Evolutionary conservation across 345 rosid species (phyloP), one percentile per base, ranked within the genome.

Genomic region (Citropsis articulata): DNA sequence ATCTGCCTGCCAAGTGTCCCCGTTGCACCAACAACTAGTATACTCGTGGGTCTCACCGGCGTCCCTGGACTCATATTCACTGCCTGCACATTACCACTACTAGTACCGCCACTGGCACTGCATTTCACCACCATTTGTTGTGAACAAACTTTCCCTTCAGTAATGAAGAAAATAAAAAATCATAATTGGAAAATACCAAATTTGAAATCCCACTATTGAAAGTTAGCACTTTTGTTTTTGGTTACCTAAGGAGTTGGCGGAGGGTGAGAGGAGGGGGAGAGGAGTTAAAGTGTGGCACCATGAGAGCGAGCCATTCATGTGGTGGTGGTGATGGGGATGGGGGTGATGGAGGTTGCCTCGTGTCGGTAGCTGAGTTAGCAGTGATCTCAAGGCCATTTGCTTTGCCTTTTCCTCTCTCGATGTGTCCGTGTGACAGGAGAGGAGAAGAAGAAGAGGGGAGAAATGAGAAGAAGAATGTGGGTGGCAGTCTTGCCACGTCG

Each of bases 1-100:
- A 93, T 86, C 80, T 96, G 97, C 83, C 99, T 87, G 2, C 99
- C 99, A 3, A 96, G 85, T 25, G 97, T 94, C 16, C 99, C 98
- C 0, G 99, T 94, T 45, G 95, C 85, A 40, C 99, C 98, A 16
- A 96, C 97, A 28, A 96, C 98, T 9, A 96, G 83, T 66, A 93
- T 88, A 73, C 95, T 92, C 2, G 99, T 92, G 6, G 92, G 89
- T 83, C 93, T 76, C 25, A 96, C 79, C 0, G 97, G 97, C 2
- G 97, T 91, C 31, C 98, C 97, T 1, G 99, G 99, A 9, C 88
- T 92, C 57, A 92, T 64, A 77, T 92, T 94, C 78, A 83, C 90
- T 2, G 91, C 88, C 81, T 81, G 0, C 75, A 36, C 9, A 79
- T 60, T 82, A 42, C 80, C 21, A 78, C 69, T 6, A 78, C 69